Conservation (phyloP, 2,329 filamentous ascomycete genomes). For the Claviceps digitariae region DNA sequence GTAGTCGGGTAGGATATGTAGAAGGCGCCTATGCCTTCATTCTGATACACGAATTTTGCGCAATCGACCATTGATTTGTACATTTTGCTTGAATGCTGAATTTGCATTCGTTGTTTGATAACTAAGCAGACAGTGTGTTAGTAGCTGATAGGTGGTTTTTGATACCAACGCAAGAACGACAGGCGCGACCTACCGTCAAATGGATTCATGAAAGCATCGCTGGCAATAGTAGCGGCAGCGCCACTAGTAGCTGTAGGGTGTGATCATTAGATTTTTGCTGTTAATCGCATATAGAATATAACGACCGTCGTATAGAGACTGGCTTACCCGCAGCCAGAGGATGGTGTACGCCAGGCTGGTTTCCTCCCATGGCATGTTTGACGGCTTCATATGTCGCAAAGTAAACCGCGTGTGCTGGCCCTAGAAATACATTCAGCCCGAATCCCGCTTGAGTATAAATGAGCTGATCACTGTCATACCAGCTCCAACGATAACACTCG, state of each 20-base stretch:
- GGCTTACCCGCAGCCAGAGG: constrained; percentile 76
- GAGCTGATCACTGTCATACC: constrained; percentile 40
- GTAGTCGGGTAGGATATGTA: constrained; percentile 98
- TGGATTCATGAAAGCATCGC: constrained; percentile 97
- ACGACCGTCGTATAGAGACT: not conserved
- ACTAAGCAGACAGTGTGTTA: constrained; percentile 37
- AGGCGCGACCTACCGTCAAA: constrained; percentile 66
- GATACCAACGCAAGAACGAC: not conserved
- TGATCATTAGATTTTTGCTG: not conserved
- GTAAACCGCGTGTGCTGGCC: constrained; percentile 93
- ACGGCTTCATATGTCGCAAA: constrained; percentile 97
- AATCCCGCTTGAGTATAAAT: not conserved
- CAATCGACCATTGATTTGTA: constrained; percentile 82
- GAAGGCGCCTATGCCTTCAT: constrained; percentile 81
- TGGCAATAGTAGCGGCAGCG: constrained; percentile 89
- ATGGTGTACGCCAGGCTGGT: constrained; percentile 76
- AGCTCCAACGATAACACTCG: constrained; percentile 88
- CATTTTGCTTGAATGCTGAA: constrained; percentile 77
- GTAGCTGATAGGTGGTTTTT: not conserved
- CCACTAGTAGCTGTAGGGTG: constrained; percentile 62
- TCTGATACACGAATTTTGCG: constrained; percentile 73
- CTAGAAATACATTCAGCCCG: constrained; percentile 30
- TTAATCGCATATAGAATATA: not conserved
- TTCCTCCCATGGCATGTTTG: constrained; percentile 91
- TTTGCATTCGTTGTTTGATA: constrained; percentile 99